Base-by-base conservation (phyloP, 2,329 filamentous ascomycete genomes). In the Colletotrichum tropicale region DNA sequence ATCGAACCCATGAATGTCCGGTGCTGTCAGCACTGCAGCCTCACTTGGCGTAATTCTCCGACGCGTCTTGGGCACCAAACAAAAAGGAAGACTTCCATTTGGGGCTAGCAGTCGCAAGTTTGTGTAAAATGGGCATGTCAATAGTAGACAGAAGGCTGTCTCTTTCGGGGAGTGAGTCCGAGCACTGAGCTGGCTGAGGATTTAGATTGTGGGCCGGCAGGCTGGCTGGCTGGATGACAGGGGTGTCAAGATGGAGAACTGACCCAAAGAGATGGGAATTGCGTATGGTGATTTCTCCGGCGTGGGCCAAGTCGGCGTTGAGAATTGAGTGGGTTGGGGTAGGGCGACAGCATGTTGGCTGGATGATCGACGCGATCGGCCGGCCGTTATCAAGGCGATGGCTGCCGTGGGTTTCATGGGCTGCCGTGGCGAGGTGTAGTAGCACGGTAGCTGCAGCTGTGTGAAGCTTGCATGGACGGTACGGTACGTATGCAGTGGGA, bases 331-430 rank as follows among this genome's bases (percentile, higher is more conserved):
- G 24, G 62, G 34, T 26, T 43, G 48, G 64, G 52, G 56, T 75
- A 64, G 36, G 71, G 66, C 66, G 60, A 65, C 70, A 70, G 74
- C 13, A 26, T 66, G 66, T 52, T 70, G 74, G 74, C 55, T 70
- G 21, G 55, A 75, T 21, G 71, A 76, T 76, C 74, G 71, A 76
- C 71, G 71, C 56, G 61, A 76, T 75, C 74, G 71, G 70, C 71
- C 70, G 61, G 56, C 74, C 74, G 71, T 70, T 75, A 62, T 73
- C 61, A 70, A 66, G 52, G 38, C 52, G 62, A 58, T 75, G 43
- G 52, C 66, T 70, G 71, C 48, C 26, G 30, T 55, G 70, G 70
- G 70, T 73, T 65, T 56, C 62, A 56, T 58, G 26, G 48, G 70
- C 70, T 66, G 65, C 48, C 15, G 70, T 65, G 56, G 38, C 18